These are phyloP conservation scores for Erigeron philadelphicus DNA, from an alignment of 140 eudicot species.

Conservation along the genomic window DNA sequence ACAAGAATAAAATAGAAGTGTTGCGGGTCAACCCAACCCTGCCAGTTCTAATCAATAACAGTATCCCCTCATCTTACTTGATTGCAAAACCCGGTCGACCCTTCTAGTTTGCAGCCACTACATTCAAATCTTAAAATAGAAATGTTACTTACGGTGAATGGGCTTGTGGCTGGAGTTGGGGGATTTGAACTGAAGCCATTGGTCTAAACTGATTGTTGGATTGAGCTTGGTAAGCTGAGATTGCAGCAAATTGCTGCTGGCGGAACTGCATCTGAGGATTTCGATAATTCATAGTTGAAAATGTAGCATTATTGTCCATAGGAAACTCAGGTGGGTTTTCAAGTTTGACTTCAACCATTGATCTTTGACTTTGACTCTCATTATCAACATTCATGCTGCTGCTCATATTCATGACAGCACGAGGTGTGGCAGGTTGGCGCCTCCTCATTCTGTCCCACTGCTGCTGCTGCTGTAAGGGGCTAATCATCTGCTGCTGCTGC, in stretches of 20 bases:
- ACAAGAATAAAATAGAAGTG: not conserved
- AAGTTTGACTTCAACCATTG: conserved; percentile 77
- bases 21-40: not conserved
- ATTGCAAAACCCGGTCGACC: not conserved
- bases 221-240: conserved; percentile 60
- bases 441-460: conserved; percentile 62
- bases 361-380: conserved; percentile 75
- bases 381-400: conserved; percentile 37
- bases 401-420: conserved; percentile 57
- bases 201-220: conserved; percentile 64
- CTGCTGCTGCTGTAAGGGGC: conserved; percentile 53
- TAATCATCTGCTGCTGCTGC: conserved; percentile 54
- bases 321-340: conserved; percentile 79
- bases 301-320: conserved; percentile 50
- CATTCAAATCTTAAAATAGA: not conserved
- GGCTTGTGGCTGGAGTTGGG: conserved; percentile 79
- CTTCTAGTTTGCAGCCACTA: not conserved
- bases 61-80: not conserved
- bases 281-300: conserved; percentile 46
- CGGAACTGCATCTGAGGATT: conserved; percentile 59
- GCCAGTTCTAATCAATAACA: not conserved
- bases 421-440: conserved; percentile 60
- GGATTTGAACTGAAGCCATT: conserved; percentile 65
- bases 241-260: conserved; percentile 74
- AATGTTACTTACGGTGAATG: conserved; percentile 63